Base-by-base conservation (phyloP, 352 stramenopile genomes). In the Globisporangium emineosum region DNA sequence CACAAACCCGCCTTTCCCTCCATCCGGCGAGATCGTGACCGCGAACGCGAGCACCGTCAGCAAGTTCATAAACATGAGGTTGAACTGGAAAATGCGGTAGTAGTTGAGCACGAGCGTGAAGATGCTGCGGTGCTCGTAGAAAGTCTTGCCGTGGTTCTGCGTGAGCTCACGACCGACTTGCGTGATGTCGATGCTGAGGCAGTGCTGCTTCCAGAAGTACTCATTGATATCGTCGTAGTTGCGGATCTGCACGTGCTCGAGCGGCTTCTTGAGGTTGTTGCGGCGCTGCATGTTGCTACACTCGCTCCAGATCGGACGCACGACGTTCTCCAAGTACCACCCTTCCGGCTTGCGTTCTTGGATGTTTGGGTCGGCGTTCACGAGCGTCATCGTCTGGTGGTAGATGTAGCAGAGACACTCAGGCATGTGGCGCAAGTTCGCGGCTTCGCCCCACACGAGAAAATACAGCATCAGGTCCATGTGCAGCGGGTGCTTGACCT, bases 351-450 rank as follows among this genome's bases (percentile, higher is more conserved):
- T 73, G 7, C 63, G 69, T 21, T 86, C 67, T 19, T 68, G 70
- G 25, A 65, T 76, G n/a, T 77, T 58, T 2, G 76, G 62, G 45
- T 91, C 83, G 4, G 68, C 60, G 55, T 90, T 88, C 21, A 87
- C 62, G 55, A 77, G 62, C 3, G 57, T 68, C 50, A 90, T 66
- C 76, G 90, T 83, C 57, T 89, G 79, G 67, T 99, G 96, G 71
- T 98, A 99, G n/a, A 99, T 71, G 70, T 98, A 99, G 82, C 96
- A 98, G 37, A 98, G 57, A 74, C 94, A 98, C 68, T 99, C 97
- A 1, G 97, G 93, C 89, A 99, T 98, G 75, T 99, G 96, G 23
- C 96, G 83, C 27, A 99, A 72, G 71, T 99, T 99, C n/a, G 80
- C 93, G 0, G 86, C 88, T 81, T 99, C 97, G 10, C 97, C 96